phyloP scores from a whole-genome alignment of 305 asterid genomes.

The Rubia occidens region DNA sequence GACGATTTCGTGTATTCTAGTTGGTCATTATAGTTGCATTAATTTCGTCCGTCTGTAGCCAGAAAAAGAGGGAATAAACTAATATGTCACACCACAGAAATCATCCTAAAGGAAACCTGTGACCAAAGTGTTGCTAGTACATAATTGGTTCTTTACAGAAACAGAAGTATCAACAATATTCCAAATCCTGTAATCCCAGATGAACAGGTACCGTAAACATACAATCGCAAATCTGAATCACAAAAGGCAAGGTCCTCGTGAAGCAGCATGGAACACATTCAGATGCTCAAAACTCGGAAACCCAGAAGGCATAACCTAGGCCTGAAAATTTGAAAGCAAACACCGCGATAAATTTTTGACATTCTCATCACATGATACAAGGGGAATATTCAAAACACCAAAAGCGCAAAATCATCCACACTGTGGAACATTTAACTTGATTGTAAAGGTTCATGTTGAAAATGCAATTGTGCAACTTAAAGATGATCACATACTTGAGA shows the following conservation, averaged over 20 bases:
- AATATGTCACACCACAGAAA: too few relatives aligned
- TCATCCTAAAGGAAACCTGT: too few relatives aligned
- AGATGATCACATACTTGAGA: too few relatives aligned
- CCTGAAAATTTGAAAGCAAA: not conserved
- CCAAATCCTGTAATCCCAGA: not conserved
- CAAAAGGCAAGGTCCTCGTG: not conserved
- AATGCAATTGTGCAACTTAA: too few relatives aligned
- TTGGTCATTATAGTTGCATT: too few relatives aligned
- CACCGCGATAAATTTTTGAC: not conserved
- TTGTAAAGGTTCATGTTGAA: too few relatives aligned
- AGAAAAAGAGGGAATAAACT: too few relatives aligned
- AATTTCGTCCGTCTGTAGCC: too few relatives aligned
- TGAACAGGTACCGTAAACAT: not conserved
- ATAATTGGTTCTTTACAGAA: not conserved
- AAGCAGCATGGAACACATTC: not conserved
- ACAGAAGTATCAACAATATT: not conserved
- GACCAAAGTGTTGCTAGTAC: not conserved
- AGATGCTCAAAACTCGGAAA: not conserved
- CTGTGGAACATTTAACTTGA: too few relatives aligned
- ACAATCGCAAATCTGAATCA: not conserved
- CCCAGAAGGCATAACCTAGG: not conserved
- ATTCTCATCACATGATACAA: not conserved
- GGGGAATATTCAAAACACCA: not conserved
- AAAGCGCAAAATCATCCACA: not conserved
- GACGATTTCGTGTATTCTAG: too few relatives aligned